Conservation (phyloP, 1,139 yeast genomes). For the Zhuliangozyma blackwelliae region DNA sequence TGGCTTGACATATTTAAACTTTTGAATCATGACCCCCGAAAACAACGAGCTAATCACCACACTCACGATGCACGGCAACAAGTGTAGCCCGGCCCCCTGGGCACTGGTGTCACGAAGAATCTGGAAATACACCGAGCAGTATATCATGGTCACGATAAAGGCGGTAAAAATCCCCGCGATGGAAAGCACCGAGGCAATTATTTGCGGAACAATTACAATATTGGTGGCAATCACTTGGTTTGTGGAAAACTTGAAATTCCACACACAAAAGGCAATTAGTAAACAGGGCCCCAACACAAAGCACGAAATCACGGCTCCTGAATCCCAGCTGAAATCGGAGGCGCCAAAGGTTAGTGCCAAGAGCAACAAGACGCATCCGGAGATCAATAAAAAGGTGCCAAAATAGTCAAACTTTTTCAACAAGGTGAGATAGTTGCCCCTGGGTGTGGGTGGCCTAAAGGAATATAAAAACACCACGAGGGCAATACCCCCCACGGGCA, state of each 20-base stretch:
- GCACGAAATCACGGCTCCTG: constrained; percentile 44
- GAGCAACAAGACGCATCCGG: constrained; percentile 40
- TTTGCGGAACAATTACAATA: constrained; percentile 20
- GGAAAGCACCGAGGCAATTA: constrained; percentile 19
- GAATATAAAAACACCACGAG: constrained; percentile 19
- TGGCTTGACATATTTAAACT: constrained; percentile 28
- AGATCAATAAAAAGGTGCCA: constrained; percentile 44
- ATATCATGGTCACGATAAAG: constrained; percentile 25
- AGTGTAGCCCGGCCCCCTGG: constrained; percentile 35
- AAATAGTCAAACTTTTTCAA: constrained; percentile 43
- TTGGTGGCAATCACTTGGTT: constrained; percentile 26
- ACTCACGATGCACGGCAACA: constrained; percentile 34
- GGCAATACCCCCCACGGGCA: constrained; percentile 37
- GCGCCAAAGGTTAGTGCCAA: constrained; percentile 44
- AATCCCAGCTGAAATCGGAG: constrained; percentile 45
- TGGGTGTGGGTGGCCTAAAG: constrained; percentile 33
- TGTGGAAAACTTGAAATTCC: constrained; percentile 25
- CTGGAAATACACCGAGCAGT: constrained; percentile 36
- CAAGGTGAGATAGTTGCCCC: constrained; percentile 21
- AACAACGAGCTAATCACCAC: constrained; percentile 27
- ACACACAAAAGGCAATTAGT: constrained; percentile 16
- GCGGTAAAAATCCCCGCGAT: constrained; percentile 20
- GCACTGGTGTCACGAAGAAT: constrained; percentile 29
- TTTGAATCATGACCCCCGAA: constrained; percentile 27
- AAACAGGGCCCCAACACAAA: constrained; percentile 40